phyloP scores from a whole-genome alignment of 2,329 filamentous ascomycete species.

The Diplodia sapinea region DNA sequence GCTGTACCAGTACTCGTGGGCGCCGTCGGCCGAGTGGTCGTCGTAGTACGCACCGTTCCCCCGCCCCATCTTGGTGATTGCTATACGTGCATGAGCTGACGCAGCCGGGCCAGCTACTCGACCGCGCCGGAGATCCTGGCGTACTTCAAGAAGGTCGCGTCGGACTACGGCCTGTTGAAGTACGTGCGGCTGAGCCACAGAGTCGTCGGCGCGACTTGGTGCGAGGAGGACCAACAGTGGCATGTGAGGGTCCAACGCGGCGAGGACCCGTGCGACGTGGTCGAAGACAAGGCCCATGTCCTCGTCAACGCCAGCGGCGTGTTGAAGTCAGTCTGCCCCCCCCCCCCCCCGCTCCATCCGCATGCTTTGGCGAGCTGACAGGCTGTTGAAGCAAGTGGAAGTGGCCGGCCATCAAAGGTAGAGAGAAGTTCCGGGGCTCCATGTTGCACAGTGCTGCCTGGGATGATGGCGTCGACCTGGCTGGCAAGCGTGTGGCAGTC shows the following conservation, averaged over 20 bases:
- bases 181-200: neutral
- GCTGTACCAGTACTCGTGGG: constrained; percentile 3
- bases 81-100: no score
- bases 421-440: constrained; percentile 52
- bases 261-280: constrained; percentile 39
- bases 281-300: constrained; percentile 47
- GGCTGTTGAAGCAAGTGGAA: constrained; percentile 45
- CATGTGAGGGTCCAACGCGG: constrained; percentile 45
- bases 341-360: no score
- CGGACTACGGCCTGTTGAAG: neutral
- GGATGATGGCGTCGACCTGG: constrained; percentile 41
- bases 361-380: neutral
- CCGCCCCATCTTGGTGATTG: no score
- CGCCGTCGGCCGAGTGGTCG: neutral
- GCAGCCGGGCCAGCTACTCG: constrained; percentile 33
- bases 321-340: constrained; percentile 39
- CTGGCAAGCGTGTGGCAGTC: constrained; percentile 40
- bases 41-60: neutral
- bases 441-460: constrained; percentile 53
- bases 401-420: constrained; percentile 52
- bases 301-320: constrained; percentile 54
- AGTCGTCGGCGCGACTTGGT: constrained; percentile 43
- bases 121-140: neutral
- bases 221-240: constrained; percentile 50
- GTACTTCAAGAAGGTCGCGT: constrained; percentile 4